Evolutionary conservation across 192 early-diverging fungal species (phyloP).

Genomic region (Entomortierella beljakovae): DNA sequence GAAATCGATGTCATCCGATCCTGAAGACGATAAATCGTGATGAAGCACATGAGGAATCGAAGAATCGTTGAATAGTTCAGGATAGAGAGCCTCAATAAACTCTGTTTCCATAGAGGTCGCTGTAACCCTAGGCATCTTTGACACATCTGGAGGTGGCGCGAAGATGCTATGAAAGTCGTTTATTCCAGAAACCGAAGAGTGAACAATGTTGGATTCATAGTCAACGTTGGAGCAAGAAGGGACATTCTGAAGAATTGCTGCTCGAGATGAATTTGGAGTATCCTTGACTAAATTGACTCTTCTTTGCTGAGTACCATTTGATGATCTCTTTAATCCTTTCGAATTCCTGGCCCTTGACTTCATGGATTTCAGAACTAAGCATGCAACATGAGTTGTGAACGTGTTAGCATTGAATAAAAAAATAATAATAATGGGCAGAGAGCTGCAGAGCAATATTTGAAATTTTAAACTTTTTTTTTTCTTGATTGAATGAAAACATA

Average conservation of each 20-base stretch:
- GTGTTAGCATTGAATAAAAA: too few relatives aligned
- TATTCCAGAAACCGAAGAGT: too few relatives aligned
- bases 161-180: too few relatives aligned
- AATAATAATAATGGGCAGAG: too few relatives aligned
- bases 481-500: too few relatives aligned
- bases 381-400: not conserved
- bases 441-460: too few relatives aligned
- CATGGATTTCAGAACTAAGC: conserved; percentile 21
- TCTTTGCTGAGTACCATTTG: conserved; percentile 5
- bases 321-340: conserved; percentile 38
- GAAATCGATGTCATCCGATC: conserved; percentile 31
- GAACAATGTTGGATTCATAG: too few relatives aligned
- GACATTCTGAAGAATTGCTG: too few relatives aligned
- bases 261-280: not conserved
- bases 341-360: conserved; percentile 42
- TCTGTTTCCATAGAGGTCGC: conserved; percentile 51
- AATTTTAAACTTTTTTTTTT: too few relatives aligned
- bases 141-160: not conserved
- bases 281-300: not conserved
- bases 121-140: not conserved
- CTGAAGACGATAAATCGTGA: conserved; percentile 5
- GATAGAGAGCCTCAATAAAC: conserved; percentile 41
- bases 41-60: not conserved
- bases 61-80: conserved; percentile 22
- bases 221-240: too few relatives aligned